Base-by-base conservation (phyloP, 2,329 filamentous ascomycete genomes). In the Colletotrichum zoysiae region DNA sequence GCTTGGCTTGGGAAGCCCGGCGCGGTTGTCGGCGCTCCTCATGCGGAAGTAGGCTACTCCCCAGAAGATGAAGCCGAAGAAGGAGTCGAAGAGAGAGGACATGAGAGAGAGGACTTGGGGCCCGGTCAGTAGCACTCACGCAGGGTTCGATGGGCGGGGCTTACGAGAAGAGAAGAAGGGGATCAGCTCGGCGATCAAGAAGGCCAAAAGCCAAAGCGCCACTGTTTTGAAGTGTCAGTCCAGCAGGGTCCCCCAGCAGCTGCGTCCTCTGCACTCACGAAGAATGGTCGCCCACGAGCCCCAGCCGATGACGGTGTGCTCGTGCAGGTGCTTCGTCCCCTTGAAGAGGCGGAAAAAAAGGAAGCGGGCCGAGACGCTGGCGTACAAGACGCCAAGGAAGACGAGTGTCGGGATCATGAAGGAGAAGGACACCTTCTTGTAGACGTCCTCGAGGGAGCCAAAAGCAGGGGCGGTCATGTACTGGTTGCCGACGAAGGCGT, bases 41-140 rank as follows among this genome's bases (percentile, higher is more conserved):
- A 95, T 93, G 67, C 92, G 88, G 78, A 95, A 88, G 78, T 94
- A 95, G 0, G 93, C 93, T 1, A 94, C 88, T 16, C 92, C 93
- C 93, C 93, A 98, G 85, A 97, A 98, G 78, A 97, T 97, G 85
- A 97, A 98, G 33, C 95, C 95, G 77, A 95, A 95, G 86, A 95
- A 95, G 65, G 93, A 95, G 82, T 97, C 94, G 78, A 97, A 97
- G 1, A 97, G 88, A 5, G 94, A 94, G n/a, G 91, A 93, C 91
- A 95, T 93, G 73, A 94, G 85, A 5, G 90, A 91, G n/a, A 90
- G 81, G 2, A 91, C 86, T 88, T 50, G 1, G 46, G 77, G 14
- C 11, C 26, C 1, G 7, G 16, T 9, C 88, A 81, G 74, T 6
- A 11, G n/a, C 4, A 8, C 20, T n/a, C 44, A 11, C 7, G 8